A percentile compares a stretch with the other conserved stretches of the same genome.
Conservation (phyloP, 2,329 filamentous ascomycete species). For the Epichloe baconii region DNA sequence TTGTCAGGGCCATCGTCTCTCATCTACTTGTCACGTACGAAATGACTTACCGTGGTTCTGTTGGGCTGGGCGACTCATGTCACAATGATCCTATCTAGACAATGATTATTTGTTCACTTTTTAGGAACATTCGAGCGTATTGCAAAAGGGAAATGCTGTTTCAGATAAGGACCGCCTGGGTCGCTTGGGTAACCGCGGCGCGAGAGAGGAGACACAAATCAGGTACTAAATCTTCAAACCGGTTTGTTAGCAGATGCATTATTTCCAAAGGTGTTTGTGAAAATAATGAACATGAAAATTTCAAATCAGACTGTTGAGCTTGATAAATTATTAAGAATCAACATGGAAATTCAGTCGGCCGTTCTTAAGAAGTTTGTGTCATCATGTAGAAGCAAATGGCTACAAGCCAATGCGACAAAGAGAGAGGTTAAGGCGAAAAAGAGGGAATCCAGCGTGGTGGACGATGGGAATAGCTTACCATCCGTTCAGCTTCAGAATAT, state of each 20-base stretch:
- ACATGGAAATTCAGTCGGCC: slow-evolving; percentile 51
- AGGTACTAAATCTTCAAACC: neutral
- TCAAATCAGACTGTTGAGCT: slow-evolving; percentile 50
- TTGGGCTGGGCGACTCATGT: too few relatives aligned
- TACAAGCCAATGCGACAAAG: slow-evolving; percentile 5
- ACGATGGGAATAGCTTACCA: slow-evolving; percentile 5
- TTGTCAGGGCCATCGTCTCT: too few relatives aligned
- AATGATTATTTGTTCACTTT: neutral
- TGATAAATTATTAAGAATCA: slow-evolving; percentile 41
- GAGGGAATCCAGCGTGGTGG: neutral
- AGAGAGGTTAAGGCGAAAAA: neutral
- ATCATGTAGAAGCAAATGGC: slow-evolving; percentile 29
- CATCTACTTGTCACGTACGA: too few relatives aligned
- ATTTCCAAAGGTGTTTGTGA: neutral
- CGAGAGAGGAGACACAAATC: too few relatives aligned
- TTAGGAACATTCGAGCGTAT: neutral
- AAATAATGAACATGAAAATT: neutral
- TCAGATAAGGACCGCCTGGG: too few relatives aligned
- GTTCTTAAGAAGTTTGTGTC: slow-evolving; percentile 49
- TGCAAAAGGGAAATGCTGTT: too few relatives aligned
- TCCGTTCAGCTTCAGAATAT: neutral
- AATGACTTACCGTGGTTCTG: too few relatives aligned
- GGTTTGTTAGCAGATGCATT: neutral
- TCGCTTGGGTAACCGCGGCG: too few relatives aligned
- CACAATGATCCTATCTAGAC: neutral